Base-by-base conservation (phyloP, 2,329 filamentous ascomycete genomes). In the Sporothrix humicola region DNA sequence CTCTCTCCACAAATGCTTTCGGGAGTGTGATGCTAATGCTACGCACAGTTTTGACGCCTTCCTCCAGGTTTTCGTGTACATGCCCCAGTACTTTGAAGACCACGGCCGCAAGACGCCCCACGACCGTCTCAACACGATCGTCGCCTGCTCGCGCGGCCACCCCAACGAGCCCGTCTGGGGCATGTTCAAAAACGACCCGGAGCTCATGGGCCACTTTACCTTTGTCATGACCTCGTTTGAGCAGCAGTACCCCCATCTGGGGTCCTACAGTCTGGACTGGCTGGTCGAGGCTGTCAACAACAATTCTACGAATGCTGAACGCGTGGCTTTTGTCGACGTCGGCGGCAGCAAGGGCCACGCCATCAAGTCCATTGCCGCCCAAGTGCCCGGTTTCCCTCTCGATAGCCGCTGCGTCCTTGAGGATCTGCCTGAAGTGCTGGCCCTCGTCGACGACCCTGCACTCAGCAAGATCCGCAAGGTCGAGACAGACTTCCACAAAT, bases 241-340 rank as follows among this genome's bases (percentile, higher is more conserved):
- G 44, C 68, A 75, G 0, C 71, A 72, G 9, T 77, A 79, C 63
- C 79, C 78, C 7, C 72, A 77, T 8, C 76, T 76, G 1, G 79
- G 79, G 1, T 70, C 75, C 12, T 83, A 82, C 71, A 78, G 81
- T 69, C 79, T 81, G 58, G 71, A 74, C 37, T 82, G 80, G 81
- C 75, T 79, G 7, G 76, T 75, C 1, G 63, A 59, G 3, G 48
- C 20, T 15, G 37, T 69, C 56, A 37, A 37, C 44, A 15, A 17
- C 4, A 8, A 59, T 72, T 74, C 8, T 26, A 26, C 13, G 70
- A 2, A 8, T 54, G 15, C 6, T 1, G 72, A 76, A 0, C 74
- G 80, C 4, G 52, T 74, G 0, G 65, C 81, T 6, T 72, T 82
- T 23, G 80, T 82, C 4, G 80, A 82, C 72, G 78, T 82, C 20